These are phyloP conservation scores for Paramecium pentaurelia DNA, from an alignment of 73 alveolate genomes.

Conservation along the genomic window DNA sequence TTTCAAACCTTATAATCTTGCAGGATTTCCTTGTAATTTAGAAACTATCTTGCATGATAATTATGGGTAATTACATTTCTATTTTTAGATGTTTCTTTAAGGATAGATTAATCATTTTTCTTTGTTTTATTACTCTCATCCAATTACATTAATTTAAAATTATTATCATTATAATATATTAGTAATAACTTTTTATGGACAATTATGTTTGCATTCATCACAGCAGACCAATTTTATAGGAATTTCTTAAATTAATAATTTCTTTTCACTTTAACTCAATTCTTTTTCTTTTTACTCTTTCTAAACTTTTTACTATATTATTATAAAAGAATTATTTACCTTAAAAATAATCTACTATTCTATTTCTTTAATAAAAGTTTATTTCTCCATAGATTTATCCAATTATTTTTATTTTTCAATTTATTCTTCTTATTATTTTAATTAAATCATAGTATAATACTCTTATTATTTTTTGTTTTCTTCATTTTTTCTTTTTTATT, in stretches of 20 bases:
- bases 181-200: constrained; percentile 13
- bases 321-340: background rate
- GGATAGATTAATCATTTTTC: background rate
- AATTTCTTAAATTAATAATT: background rate
- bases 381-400: background rate
- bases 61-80: background rate
- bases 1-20: constrained; percentile 17
- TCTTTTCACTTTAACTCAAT: background rate
- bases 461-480: background rate
- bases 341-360: background rate
- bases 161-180: constrained; percentile 6
- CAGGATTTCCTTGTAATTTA: constrained; percentile 28
- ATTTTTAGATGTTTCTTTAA: constrained; percentile 25
- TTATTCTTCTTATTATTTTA: background rate
- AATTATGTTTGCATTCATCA: constrained; percentile 27
- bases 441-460: background rate
- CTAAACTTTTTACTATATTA: background rate
- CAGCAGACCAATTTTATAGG: background rate
- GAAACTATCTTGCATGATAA: background rate
- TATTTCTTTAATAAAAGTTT: background rate
- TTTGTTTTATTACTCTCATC: background rate
- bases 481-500: background rate
- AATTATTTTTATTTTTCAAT: background rate
- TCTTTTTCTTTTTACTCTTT: background rate
- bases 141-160: constrained; percentile 5